Evolutionary conservation across 352 stramenopile species (phyloP), one percentile per base, ranked within the genome.

Genomic region (Hyaloperonospora brassicae): DNA sequence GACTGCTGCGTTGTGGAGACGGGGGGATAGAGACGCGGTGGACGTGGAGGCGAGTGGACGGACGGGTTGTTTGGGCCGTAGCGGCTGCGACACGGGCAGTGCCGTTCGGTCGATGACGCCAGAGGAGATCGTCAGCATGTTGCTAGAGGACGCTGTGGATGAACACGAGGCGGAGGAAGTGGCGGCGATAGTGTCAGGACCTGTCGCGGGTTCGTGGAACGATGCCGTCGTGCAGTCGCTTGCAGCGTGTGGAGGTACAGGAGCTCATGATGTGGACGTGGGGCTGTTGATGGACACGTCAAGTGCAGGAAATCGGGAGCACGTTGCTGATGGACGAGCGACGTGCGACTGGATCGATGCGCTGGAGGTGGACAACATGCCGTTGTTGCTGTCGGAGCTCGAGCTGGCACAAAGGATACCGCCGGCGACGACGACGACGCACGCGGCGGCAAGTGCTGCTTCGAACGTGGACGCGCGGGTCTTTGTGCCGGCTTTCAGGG

Each of bases 401-500:
- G 72, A 81, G 51, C 36, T 71, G 40, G 31, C 17, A 7, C 27
- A 31, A 25, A 47, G 40, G 17, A 50, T 42, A 21, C 2, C n/a
- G n/a, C n/a, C n/a, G n/a, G n/a, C n/a, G n/a, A n/a, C 46, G 27
- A 53, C 52, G n/a, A 52, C 35, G 46, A 47, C 36, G 38, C 36
- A 57, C 38, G 39, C n/a, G 22, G 49, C 23, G 27, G 23, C 6
- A n/a, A 40, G 5, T 3, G 21, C 43, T 14, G 44, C 59, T 25
- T 48, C 41, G 35, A 70, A 68, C 46, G 57, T 81, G 22, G 72
- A 83, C 47, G 66, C 72, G 35, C 52, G 72, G 5, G 54, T 85
- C 47, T 87, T 84, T 31, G 76, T 87, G 53, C 74, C 74, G 5
- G 64, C 50, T 39, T 82, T 84, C 34, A 61, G 68, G 4, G 59